Base-by-base conservation (phyloP, 371 early-diverging fungal species). In the Mortierella sp. region DNA sequence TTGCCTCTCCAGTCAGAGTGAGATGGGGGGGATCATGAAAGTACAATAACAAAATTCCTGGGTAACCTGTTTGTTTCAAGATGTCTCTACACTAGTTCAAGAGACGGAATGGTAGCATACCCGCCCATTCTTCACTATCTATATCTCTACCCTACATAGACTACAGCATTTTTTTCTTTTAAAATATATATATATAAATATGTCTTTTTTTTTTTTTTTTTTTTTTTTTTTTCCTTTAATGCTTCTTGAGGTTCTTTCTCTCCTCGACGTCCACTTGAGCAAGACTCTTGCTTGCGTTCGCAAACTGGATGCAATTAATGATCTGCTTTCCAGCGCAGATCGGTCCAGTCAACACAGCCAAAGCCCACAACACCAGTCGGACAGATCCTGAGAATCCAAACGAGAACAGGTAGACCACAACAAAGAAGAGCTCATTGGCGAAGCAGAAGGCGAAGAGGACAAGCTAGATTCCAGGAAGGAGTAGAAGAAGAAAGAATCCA, bases 371-470 rank as follows among this genome's bases (percentile, higher is more conserved):
- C 9, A 57, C 62, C 68, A 47, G 14, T 50, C 37, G 59, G 63
- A 57, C 62, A 45, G 70, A 26, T 82, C 60, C 47, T 52, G 64
- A 50, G 47, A 45, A 75, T 63, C 77, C 56, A 58, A 83, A 89
- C 29, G 80, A 60, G 50, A 91, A 75, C n/a, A 95, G 82, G 82
- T 97, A 98, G 65, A 95, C 82, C 28, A 88, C 81, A 18, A 97
- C 91, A 84, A 94, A 97, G 72, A 94, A 95, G 1, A 94, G 83
- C 83, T 97, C 95, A 81, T 97, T 95, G 48, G 93, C 93, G 60
- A 93, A 93, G 82, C 98, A 98, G 75, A 97, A 91, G 45, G 87
- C 73, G 81, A 98, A 98, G 66, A 98, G 84, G 15, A 97, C 96
- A 45, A 82, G 71, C 91, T 91, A 81, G 46, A 37, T 37, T 37